Evolutionary conservation across 345 rosid genomes (phyloP).

Genomic region (Euphorbia lathyris): DNA sequence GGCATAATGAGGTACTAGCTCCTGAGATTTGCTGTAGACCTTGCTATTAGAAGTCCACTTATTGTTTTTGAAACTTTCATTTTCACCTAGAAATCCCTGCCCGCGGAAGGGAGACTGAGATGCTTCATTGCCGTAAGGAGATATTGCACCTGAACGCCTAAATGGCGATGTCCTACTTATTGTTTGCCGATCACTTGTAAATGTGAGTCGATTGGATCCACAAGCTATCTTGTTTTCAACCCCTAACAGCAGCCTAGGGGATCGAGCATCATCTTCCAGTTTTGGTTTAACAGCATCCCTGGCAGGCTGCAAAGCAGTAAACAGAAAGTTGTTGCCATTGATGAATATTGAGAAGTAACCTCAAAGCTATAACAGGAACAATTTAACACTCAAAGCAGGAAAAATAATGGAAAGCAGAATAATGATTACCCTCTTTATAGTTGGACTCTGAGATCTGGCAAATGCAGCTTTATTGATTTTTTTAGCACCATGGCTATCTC

Average conservation of each 20-base stretch:
- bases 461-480: conserved; percentile 44
- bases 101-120: conserved; percentile 53
- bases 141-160: conserved; percentile 44
- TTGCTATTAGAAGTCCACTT: conserved; percentile 31
- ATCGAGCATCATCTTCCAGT: conserved; percentile 32
- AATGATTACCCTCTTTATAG: conserved; percentile 43
- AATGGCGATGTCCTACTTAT: conserved; percentile 51
- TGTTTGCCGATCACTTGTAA: conserved; percentile 32
- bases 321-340: conserved; percentile 8
- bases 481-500: conserved; percentile 20
- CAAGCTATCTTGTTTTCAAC: conserved; percentile 34
- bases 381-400: not conserved
- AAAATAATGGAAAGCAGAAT: not conserved
- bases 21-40: conserved; percentile 48
- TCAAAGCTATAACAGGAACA: conserved; percentile 15
- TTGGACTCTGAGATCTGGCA: conserved; percentile 41
- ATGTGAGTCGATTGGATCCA: conserved; percentile 43
- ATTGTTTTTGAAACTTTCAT: conserved; percentile 40
- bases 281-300: conserved; percentile 42
- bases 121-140: conserved; percentile 52
- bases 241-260: conserved; percentile 39
- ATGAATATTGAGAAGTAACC: not conserved
- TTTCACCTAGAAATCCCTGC: conserved; percentile 43
- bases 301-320: conserved; percentile 38
- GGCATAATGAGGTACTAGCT: conserved; percentile 29